Percentiles rank a stretch among this genome's conserved stretches.
These are phyloP conservation scores for Ophiostoma ulmi DNA, from an alignment of 2,329 filamentous ascomycete genomes.

Conservation along the genomic window DNA sequence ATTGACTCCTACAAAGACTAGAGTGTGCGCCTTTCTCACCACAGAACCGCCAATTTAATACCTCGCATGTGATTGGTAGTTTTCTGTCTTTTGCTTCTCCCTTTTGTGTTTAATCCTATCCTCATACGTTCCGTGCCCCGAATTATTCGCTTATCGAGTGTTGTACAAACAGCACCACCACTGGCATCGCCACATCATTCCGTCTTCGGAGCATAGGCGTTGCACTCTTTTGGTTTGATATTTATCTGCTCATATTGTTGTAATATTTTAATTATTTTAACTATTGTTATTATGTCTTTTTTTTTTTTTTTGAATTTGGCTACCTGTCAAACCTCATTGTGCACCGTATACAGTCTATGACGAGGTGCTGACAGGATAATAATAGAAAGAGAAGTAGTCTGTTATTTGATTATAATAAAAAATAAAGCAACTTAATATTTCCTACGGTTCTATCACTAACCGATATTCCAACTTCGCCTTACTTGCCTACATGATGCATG, in stretches of 20 bases:
- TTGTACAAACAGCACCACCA: slow-evolving; percentile 18
- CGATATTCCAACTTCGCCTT: not conserved
- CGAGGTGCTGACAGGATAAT: not conserved
- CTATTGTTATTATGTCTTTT: not conserved
- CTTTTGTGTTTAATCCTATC: too few relatives aligned
- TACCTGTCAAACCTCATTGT: not conserved
- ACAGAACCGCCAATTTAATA: not conserved
- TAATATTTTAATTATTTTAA: too few relatives aligned
- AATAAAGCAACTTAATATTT: too few relatives aligned
- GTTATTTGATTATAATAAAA: too few relatives aligned
- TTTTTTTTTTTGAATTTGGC: too few relatives aligned
- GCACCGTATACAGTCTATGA: not conserved
- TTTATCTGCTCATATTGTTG: not conserved
- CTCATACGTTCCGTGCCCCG: not conserved
- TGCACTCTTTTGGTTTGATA: not conserved
- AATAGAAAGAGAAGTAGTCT: too few relatives aligned
- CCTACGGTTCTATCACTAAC: too few relatives aligned
- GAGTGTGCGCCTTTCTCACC: too few relatives aligned
- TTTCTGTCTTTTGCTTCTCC: not conserved
- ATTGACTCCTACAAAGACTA: too few relatives aligned
- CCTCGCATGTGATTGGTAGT: not conserved
- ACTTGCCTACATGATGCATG: not conserved
- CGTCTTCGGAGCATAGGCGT: slow-evolving; percentile 18
- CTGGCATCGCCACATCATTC: slow-evolving; percentile 23
- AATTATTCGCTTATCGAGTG: slow-evolving; percentile 24